Evolutionary conservation across 768 basidiomycete genomes (phyloP), one percentile per base, ranked within the genome.

Genomic region (Hygrophorus pudorinus): DNA sequence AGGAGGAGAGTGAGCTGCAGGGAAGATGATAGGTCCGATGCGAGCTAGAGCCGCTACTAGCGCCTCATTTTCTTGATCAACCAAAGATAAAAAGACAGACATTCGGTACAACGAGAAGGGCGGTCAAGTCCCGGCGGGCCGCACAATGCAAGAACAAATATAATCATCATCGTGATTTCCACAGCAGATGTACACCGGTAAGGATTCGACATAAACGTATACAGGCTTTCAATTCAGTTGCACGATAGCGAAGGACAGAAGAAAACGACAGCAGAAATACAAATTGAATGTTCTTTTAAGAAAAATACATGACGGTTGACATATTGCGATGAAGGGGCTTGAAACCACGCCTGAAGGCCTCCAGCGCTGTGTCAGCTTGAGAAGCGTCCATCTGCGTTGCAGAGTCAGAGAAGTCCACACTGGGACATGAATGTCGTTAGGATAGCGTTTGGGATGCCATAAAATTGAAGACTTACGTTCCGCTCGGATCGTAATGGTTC

Each of bases 401-500:
- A 0, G 73, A 67, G 10, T 82, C 82, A 0, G 78, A 75, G 48
- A 81, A 68, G 51, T 80, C 74, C 0, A 85, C 50, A 2, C 18
- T 41, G 8, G 24, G 7, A 3, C 24, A 24, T 24, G 24, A 7
- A 24, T 24, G 24, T 24, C 24, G 24, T 24, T 24, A 24, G 24
- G 4, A 24, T 24, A 24, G 24, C 24, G 7, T 24, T 24, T 24
- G 24, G 7, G 7, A 24, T 24, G 24, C 3, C 24, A 24, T 24
- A 24, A 24, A 24, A 24, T n/a, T n/a, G n/a, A 20, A 13, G 5
- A 20, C 14, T 3, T 13, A 13, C 5, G 62, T 57, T n/a, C 65
- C 65, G 14, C 69, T 63, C 1, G 86, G 85, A 46, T 80, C 75
- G 51, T 83, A 88, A 52, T 89, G 85, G 52, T 86, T 85, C 62